These are phyloP conservation scores for Solidago caesia DNA, from an alignment of 129 eudicot species.

Conservation along the genomic window DNA sequence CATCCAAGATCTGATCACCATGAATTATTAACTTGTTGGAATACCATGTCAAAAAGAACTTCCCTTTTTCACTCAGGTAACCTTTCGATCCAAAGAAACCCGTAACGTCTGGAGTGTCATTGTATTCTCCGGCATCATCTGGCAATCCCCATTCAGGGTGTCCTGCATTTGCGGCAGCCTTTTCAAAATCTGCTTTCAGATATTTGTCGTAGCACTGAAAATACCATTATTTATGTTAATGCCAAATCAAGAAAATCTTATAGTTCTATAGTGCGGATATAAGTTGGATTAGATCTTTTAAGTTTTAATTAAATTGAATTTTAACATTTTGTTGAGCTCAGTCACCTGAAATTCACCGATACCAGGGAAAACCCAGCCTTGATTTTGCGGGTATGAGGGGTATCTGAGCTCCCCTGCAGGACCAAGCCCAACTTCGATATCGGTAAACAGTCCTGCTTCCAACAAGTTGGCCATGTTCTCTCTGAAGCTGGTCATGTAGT, in stretches of 20 bases:
- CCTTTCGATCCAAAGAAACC: conserved; percentile 64
- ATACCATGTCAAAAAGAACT: conserved; percentile 84
- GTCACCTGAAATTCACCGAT: conserved; percentile 92
- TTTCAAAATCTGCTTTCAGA: conserved; percentile 51
- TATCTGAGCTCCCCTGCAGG: conserved; percentile 96
- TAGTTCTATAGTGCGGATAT: neutral
- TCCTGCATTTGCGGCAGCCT: conserved; percentile 57
- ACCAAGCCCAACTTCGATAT: conserved; percentile 90
- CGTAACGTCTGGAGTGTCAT: conserved; percentile 59
- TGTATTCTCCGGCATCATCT: conserved; percentile 71
- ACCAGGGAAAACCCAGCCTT: conserved; percentile 91
- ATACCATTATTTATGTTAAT: conserved; percentile 1
- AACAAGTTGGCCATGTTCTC: conserved; percentile 71
- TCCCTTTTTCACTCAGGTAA: conserved; percentile 67
- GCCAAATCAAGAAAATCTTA: neutral
- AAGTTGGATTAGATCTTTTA: neutral
- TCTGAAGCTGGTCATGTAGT: conserved; percentile 83
- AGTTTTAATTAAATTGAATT: neutral
- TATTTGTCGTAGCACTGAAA: conserved; percentile 87
- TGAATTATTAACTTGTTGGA: conserved; percentile 73
- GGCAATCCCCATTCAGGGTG: conserved; percentile 81
- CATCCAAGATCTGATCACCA: conserved; percentile 87
- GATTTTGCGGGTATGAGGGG: conserved; percentile 75
- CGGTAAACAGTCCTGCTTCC: conserved; percentile 60
- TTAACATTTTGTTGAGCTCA: conserved; percentile 5